A percentile compares a stretch with the other conserved stretches of the same genome.
These are phyloP conservation scores for Hymenoscyphus infarciens DNA, from an alignment of 2,329 filamentous ascomycete genomes.

Conservation along the genomic window DNA sequence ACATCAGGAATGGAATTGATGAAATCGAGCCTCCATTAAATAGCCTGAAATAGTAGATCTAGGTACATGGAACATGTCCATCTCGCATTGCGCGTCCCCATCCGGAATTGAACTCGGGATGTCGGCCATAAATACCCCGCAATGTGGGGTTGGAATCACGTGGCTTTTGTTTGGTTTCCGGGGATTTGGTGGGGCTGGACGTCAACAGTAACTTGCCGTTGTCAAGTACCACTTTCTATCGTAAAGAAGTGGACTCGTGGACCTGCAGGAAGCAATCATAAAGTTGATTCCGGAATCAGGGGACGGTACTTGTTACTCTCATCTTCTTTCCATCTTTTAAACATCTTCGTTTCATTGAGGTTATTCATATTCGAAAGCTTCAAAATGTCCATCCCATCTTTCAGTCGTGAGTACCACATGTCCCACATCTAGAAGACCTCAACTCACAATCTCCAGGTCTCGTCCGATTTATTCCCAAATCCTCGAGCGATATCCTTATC, in stretches of 20 bases:
- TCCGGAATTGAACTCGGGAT: slow-evolving; percentile 15
- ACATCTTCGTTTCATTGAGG: background rate
- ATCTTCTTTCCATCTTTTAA: background rate
- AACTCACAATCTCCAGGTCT: slow-evolving; percentile 43
- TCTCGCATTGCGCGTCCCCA: background rate
- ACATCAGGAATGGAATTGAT: background rate
- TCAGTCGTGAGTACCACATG: slow-evolving; percentile 22
- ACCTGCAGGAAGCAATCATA: background rate
- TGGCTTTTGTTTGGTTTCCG: slow-evolving; percentile 11
- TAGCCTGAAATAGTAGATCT: background rate
- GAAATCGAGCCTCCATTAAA: background rate
- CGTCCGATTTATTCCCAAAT: slow-evolving; percentile 55
- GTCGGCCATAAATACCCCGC: slow-evolving; percentile 3
- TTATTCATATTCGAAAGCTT: background rate
- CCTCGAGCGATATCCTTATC: slow-evolving; percentile 48
- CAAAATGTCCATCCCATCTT: slow-evolving; percentile 23
- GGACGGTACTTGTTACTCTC: background rate
- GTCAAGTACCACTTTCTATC: slow-evolving; percentile 7
- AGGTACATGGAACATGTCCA: background rate
- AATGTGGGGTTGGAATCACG: slow-evolving; percentile 14
- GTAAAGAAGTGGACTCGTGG: background rate
- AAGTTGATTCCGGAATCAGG: background rate
- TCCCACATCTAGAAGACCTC: background rate
- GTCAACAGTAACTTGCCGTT: slow-evolving; percentile 8
- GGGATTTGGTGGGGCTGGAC: slow-evolving; percentile 8